Conservation (phyloP, 2,329 filamentous ascomycete genomes). For the Penicillium sp. region DNA sequence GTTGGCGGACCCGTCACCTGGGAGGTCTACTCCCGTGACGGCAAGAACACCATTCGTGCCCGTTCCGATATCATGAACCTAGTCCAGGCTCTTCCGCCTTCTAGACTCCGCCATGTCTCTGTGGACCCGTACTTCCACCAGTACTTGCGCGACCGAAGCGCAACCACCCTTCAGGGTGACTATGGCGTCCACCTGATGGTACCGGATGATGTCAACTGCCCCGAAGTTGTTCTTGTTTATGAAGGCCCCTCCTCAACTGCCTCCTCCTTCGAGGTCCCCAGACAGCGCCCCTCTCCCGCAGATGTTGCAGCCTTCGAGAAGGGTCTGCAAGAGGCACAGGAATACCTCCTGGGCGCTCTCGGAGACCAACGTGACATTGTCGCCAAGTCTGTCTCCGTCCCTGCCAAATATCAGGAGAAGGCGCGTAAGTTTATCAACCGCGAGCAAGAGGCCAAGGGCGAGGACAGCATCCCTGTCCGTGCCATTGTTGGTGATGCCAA, state of each 20-base stretch:
- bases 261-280: conserved; percentile 47
- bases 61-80: conserved; percentile 44
- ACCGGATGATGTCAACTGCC: conserved; percentile 38
- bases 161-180: conserved; percentile 33
- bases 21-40: conserved; percentile 80
- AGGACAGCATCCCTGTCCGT: conserved; percentile 50
- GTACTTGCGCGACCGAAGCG: conserved; percentile 36
- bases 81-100: conserved; percentile 42
- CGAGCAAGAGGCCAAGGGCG: conserved; percentile 45
- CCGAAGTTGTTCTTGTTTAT: conserved; percentile 44
- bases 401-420: conserved; percentile 56
- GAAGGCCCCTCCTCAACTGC: conserved; percentile 39
- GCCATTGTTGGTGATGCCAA: conserved; percentile 41
- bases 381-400: conserved; percentile 46
- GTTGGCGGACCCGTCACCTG: conserved; percentile 62
- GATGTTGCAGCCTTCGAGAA: conserved; percentile 51
- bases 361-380: conserved; percentile 49
- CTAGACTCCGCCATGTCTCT: conserved; percentile 38
- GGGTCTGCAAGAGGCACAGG: conserved; percentile 51
- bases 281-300: conserved; percentile 46
- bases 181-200: conserved; percentile 43
- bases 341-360: conserved; percentile 47
- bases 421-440: conserved; percentile 51
- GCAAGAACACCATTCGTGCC: conserved; percentile 58
- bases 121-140: conserved; percentile 45